Conservation (phyloP, 306 rosid genomes). For the Quercus berberidifolia region DNA sequence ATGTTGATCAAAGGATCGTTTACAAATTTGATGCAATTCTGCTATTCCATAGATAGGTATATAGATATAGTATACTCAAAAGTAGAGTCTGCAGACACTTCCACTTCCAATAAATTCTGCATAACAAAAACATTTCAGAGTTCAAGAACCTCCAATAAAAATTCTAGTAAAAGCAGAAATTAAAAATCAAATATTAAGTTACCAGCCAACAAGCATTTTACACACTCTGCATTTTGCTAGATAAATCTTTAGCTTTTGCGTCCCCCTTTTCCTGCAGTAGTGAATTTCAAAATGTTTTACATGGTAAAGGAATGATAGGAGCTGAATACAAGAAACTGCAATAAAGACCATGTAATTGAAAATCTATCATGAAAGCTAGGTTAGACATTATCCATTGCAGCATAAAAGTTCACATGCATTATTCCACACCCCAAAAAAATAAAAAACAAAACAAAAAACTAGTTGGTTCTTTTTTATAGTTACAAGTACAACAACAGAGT, state of each 20-base stretch:
- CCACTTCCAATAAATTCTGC: conserved; percentile 49
- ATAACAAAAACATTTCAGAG: conserved; percentile 3
- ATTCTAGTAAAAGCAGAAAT: neutral
- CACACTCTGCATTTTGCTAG: conserved; percentile 83
- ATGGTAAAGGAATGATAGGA: neutral
- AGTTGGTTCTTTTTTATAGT: too few species aligned
- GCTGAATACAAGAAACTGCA: neutral
- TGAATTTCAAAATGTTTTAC: neutral
- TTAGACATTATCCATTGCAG: neutral
- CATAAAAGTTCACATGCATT: neutral
- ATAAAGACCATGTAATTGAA: neutral
- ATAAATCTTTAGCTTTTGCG: conserved; percentile 53
- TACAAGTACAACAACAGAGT: too few species aligned
- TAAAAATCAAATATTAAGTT: conserved; percentile 5
- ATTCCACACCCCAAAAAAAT: neutral
- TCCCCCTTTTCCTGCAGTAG: conserved; percentile 71
- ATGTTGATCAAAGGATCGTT: conserved; percentile 32
- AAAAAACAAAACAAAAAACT: too few species aligned
- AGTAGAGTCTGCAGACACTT: conserved; percentile 34
- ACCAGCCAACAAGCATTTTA: conserved; percentile 33
- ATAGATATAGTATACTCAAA: conserved; percentile 44
- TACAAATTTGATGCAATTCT: conserved; percentile 36
- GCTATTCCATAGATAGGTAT: conserved; percentile 48
- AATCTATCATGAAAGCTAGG: neutral
- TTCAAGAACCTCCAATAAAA: conserved; percentile 7